Percentiles rank a stretch among this genome's conserved stretches.
phyloP scores from a whole-genome alignment of 2,329 filamentous ascomycete species.

The Xylariaceae sp. region DNA sequence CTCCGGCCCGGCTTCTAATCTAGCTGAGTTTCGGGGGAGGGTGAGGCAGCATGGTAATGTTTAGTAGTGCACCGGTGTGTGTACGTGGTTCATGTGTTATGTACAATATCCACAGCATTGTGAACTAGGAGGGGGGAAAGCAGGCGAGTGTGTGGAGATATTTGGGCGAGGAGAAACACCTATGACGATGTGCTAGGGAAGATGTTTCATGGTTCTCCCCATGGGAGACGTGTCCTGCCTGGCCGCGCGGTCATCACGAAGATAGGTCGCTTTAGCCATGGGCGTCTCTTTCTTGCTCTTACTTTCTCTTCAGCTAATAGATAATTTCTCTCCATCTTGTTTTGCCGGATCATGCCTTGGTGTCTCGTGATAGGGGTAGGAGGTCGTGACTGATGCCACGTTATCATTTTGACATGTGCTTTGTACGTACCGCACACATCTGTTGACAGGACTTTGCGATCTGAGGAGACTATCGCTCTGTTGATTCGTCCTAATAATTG shows the following conservation, averaged over 20 bases:
- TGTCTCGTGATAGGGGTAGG: background rate
- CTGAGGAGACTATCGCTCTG: background rate
- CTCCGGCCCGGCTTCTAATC: background rate
- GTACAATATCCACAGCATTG: constrained; percentile 7
- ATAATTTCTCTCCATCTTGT: background rate
- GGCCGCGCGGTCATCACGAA: background rate
- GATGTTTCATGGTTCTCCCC: background rate
- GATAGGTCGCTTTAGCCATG: background rate
- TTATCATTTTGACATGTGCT: background rate
- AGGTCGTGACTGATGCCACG: background rate
- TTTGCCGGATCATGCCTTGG: background rate
- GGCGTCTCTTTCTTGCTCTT: background rate
- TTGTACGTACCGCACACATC: background rate
- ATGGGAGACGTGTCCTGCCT: background rate
- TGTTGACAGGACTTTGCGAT: background rate
- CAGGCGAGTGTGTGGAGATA: background rate
- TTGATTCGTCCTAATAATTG: no score
- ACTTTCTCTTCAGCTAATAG: background rate
- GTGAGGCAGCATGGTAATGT: constrained; percentile 1
- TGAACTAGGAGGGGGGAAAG: background rate
- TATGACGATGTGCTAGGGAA: constrained; percentile 8
- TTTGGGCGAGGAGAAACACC: constrained; percentile 9
- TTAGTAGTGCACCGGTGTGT: constrained; percentile 3
- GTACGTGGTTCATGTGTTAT: constrained; percentile 1
- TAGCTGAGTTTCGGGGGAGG: background rate